phyloP scores from a whole-genome alignment of 2,329 filamentous ascomycete species.

The Aspergillus clavatus region DNA sequence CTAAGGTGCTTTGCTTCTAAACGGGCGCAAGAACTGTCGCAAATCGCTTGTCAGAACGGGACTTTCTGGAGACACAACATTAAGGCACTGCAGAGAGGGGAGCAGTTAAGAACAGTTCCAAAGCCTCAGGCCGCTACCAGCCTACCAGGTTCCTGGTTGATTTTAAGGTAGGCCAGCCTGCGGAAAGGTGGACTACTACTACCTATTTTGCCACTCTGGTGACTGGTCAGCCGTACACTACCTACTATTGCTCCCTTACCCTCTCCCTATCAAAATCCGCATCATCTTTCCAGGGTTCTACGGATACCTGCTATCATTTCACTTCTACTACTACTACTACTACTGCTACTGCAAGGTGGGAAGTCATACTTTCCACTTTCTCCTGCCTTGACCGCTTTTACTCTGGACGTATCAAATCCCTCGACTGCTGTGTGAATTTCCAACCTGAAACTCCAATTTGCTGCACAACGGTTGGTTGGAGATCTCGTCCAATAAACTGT shows the following conservation, averaged over 20 bases:
- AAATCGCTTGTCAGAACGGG: slow-evolving; percentile 8
- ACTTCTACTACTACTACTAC: neutral
- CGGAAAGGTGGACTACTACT: neutral
- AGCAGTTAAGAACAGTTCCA: neutral
- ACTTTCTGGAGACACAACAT: slow-evolving; percentile 12
- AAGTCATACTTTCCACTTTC: neutral
- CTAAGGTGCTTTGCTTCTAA: slow-evolving; percentile 11
- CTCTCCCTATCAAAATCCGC: neutral
- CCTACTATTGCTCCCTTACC: neutral
- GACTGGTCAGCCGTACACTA: neutral
- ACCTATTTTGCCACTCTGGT: neutral
- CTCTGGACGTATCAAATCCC: slow-evolving; percentile 11
- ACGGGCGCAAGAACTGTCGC: slow-evolving; percentile 4
- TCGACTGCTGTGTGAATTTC: slow-evolving; percentile 4
- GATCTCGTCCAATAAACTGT: slow-evolving; percentile 10
- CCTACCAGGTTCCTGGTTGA: neutral
- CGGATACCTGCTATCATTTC: too few species aligned
- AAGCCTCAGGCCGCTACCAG: neutral
- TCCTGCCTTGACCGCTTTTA: slow-evolving; percentile 1
- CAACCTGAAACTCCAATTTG: slow-evolving; percentile 6
- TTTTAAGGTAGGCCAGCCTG: neutral
- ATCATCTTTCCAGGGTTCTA: too few species aligned
- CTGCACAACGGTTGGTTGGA: slow-evolving; percentile 10
- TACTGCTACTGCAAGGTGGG: slow-evolving; percentile 1
- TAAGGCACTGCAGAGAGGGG: slow-evolving; percentile 1